Percentiles rank a stretch among this genome's conserved stretches.
Conservation (phyloP, 179 eudicot genomes). For the Spinacia oleracea region DNA sequence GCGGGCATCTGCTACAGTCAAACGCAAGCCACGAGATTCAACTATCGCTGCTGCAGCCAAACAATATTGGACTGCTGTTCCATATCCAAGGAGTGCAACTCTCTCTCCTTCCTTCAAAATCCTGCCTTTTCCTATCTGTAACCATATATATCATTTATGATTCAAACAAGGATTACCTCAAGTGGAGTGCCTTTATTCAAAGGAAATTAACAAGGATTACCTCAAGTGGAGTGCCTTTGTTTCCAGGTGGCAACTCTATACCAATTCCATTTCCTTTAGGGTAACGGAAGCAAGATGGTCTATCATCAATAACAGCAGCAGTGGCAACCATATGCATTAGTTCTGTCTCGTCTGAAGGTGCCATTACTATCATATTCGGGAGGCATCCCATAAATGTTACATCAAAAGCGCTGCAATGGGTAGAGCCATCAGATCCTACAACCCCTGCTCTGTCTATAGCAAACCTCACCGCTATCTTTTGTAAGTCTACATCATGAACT, state of each 20-base stretch:
- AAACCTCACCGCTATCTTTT: slow-evolving; percentile 88
- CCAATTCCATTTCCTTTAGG: slow-evolving; percentile 95
- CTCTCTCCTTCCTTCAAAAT: slow-evolving; percentile 78
- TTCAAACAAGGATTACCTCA: slow-evolving; percentile 66
- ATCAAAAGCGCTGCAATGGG: slow-evolving; percentile 84
- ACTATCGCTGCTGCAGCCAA: slow-evolving; percentile 74
- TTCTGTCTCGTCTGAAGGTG: slow-evolving; percentile 96
- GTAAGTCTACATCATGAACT: slow-evolving; percentile 90
- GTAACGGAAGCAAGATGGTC: slow-evolving; percentile 91
- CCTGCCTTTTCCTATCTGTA: slow-evolving; percentile 84
- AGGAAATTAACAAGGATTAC: slow-evolving; percentile 40
- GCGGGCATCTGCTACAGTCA: slow-evolving; percentile 95
- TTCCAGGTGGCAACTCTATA: slow-evolving; percentile 74
- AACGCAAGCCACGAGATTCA: slow-evolving; percentile 55
- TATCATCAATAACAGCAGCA: slow-evolving; percentile 90
- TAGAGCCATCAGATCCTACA: slow-evolving; percentile 95
- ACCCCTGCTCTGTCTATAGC: slow-evolving; percentile 95
- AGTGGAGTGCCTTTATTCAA: slow-evolving; percentile 92
- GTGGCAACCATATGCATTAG: slow-evolving; percentile 95
- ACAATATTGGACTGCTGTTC: slow-evolving; percentile 85
- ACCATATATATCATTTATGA: neutral
- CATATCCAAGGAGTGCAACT: slow-evolving; percentile 87
- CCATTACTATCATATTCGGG: slow-evolving; percentile 97
- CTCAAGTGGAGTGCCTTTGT: slow-evolving; percentile 92
- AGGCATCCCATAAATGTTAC: slow-evolving; percentile 92